These are phyloP conservation scores for Achaetomiella virescens DNA, from an alignment of 495 filamentous ascomycete genomes.

Conservation along the genomic window DNA sequence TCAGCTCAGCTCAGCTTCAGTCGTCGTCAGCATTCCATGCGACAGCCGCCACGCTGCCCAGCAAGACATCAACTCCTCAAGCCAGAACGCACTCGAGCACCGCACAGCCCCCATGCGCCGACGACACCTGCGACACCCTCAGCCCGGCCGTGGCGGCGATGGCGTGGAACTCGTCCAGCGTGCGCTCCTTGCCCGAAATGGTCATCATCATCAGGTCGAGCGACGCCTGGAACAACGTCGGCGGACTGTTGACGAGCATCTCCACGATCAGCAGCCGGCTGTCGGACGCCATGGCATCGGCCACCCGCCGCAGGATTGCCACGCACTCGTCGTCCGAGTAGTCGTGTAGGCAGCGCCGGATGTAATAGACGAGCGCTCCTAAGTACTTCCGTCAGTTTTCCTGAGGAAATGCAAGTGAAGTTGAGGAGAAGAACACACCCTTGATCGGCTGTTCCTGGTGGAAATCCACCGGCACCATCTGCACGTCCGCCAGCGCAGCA, in stretches of 20 bases:
- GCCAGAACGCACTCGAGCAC: not conserved
- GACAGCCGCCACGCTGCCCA: no score
- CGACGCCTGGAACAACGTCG: conserved; percentile 12
- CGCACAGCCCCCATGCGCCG: not conserved
- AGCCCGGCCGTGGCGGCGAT: conserved; percentile 20
- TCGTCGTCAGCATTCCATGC: no score
- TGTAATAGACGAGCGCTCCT: conserved; percentile 29
- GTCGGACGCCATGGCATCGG: conserved; percentile 19
- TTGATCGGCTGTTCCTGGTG: conserved; percentile 29
- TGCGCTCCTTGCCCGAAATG: conserved; percentile 19
- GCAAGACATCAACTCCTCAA: no score
- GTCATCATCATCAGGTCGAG: conserved; percentile 21
- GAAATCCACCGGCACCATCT: conserved; percentile 25
- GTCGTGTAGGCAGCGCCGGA: conserved; percentile 32
- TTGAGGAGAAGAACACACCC: no score
- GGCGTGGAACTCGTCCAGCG: conserved; percentile 1
- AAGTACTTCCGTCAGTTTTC: no score
- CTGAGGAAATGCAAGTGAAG: no score
- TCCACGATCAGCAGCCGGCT: conserved; percentile 29
- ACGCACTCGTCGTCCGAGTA: conserved; percentile 30
- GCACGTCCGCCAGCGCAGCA: conserved; percentile 17
- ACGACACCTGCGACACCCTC: conserved; percentile 2
- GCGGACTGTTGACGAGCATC: conserved; percentile 23
- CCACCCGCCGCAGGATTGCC: conserved; percentile 17
- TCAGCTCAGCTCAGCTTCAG: no score